These are phyloP conservation scores for Fusarium veterinarium DNA, from an alignment of 2,329 filamentous ascomycete species.

Conservation along the genomic window DNA sequence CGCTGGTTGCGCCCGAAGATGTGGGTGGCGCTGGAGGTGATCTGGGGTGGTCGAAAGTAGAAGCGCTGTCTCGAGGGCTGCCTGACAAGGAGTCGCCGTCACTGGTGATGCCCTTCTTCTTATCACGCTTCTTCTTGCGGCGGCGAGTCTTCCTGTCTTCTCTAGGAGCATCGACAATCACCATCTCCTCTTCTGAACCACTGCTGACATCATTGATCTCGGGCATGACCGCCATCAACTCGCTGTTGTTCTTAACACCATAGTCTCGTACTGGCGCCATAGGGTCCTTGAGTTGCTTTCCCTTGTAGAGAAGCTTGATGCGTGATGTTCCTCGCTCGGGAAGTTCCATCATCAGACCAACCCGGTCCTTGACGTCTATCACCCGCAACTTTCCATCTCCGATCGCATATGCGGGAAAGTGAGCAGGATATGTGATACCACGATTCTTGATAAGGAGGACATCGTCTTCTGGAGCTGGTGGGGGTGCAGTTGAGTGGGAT, in stretches of 20 bases:
- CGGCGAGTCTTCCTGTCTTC: constrained; percentile 52
- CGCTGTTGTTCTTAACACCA: constrained; percentile 69
- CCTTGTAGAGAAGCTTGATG: constrained; percentile 80
- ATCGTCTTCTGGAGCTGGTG: constrained; percentile 69
- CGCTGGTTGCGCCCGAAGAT: constrained; percentile 50
- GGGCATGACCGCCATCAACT: constrained; percentile 63
- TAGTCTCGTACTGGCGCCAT: constrained; percentile 68
- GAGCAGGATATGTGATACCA: constrained; percentile 72
- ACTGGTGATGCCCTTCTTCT: constrained; percentile 43
- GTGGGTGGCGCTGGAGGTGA: constrained; percentile 39
- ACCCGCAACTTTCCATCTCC: constrained; percentile 77
- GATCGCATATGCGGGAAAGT: constrained; percentile 81
- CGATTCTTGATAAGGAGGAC: constrained; percentile 77
- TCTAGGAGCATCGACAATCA: constrained; percentile 56
- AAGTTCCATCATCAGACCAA: constrained; percentile 73
- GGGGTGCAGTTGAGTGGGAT: constrained; percentile 48
- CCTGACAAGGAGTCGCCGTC: constrained; percentile 54
- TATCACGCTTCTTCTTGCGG: constrained; percentile 57
- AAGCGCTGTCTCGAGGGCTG: constrained; percentile 58
- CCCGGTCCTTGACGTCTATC: constrained; percentile 73
- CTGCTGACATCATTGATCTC: constrained; percentile 53
- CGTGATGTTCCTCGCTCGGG: constrained; percentile 62
- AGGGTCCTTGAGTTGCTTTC: constrained; percentile 74
- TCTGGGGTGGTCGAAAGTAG: constrained; percentile 50
- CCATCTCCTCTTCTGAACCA: constrained; percentile 58